These are phyloP conservation scores for Arabidopsis hybrid DNA, from an alignment of 441 rosid species.

Conservation along the genomic window DNA sequence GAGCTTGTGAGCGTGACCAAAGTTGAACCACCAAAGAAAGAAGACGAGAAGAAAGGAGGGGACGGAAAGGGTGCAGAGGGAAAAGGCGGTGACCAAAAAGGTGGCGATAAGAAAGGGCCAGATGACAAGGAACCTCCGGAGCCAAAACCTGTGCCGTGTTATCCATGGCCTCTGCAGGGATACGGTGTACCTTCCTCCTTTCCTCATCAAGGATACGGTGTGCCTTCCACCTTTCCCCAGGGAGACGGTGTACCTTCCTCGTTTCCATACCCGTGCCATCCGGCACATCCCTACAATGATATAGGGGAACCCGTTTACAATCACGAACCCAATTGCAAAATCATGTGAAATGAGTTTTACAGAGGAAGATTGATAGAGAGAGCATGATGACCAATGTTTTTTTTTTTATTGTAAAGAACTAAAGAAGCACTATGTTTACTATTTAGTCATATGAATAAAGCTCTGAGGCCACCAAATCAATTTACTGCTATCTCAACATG, in stretches of 20 bases:
- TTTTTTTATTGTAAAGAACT: not conserved
- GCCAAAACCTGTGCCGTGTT: conserved; percentile 3
- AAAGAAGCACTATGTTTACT: conserved; percentile 8
- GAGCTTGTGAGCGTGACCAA: conserved; percentile 48
- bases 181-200: no score
- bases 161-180: conserved; percentile 8
- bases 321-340: conserved; percentile 41
- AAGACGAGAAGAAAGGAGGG: conserved; percentile 25
- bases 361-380: not conserved
- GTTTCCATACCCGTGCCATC: conserved; percentile 34
- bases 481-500: not conserved
- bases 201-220: not conserved
- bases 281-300: not conserved
- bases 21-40: conserved; percentile 41
- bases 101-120: conserved; percentile 23
- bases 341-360: conserved; percentile 35
- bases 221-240: not conserved
- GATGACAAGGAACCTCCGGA: conserved; percentile 25
- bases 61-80: not conserved
- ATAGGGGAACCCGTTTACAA: conserved; percentile 39
- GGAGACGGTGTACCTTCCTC: conserved; percentile 23
- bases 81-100: conserved; percentile 6
- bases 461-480: conserved; percentile 8
- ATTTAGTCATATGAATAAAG: conserved; percentile 29
- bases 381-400: conserved; percentile 4